Evolutionary conservation across 176 grass and related monocot species (phyloP).

Genomic region (Poa annua): DNA sequence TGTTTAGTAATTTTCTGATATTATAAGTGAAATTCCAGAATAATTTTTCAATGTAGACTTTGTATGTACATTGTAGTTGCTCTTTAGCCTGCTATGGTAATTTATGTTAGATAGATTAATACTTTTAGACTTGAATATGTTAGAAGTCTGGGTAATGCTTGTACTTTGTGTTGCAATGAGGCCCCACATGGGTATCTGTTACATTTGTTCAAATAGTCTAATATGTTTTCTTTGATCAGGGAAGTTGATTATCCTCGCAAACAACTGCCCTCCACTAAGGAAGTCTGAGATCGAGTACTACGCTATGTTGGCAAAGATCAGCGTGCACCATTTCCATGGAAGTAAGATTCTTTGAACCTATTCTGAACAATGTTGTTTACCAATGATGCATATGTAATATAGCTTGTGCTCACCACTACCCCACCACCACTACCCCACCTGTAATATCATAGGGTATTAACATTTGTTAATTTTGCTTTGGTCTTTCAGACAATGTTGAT

Average conservation of each 20-base stretch:
- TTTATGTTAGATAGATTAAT: neutral
- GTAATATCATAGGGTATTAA: neutral
- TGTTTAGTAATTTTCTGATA: neutral
- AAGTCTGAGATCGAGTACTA: constrained; percentile 99
- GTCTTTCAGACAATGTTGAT: constrained; percentile 77
- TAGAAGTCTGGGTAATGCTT: neutral
- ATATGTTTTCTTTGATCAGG: constrained; percentile 40
- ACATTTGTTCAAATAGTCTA: neutral
- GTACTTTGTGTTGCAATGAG: neutral
- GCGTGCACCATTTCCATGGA: constrained; percentile 87
- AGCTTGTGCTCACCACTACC: neutral
- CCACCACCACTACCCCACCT: neutral
- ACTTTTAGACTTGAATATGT: too few relatives aligned
- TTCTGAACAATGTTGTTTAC: neutral
- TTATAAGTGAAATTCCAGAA: neutral
- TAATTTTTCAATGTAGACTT: neutral
- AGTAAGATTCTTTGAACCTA: constrained; percentile 55
- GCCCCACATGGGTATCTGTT: neutral
- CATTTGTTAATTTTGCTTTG: too few relatives aligned
- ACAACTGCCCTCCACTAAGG: constrained; percentile 87
- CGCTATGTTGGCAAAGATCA: constrained; percentile 88
- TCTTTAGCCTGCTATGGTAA: neutral
- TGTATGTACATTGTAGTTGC: neutral
- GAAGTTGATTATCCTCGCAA: constrained; percentile 79
- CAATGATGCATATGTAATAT: rapidly evolving